A percentile compares a stretch with the other conserved stretches of the same genome.
phyloP scores from a whole-genome alignment of 2,329 filamentous ascomycete species.

The Chrysosporium keratinophilum region DNA sequence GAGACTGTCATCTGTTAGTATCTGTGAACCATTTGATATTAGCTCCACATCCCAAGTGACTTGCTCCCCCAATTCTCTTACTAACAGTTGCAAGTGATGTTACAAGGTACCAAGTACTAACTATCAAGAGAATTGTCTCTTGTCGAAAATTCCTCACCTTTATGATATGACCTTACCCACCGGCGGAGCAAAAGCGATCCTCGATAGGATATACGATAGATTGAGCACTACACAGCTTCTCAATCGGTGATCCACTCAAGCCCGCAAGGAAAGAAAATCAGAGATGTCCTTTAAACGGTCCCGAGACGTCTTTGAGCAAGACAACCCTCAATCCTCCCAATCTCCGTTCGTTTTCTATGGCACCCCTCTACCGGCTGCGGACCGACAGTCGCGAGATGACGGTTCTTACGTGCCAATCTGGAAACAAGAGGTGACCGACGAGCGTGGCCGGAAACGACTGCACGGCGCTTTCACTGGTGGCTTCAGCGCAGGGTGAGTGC shows the following conservation, averaged over 20 bases:
- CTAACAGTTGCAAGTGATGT: neutral
- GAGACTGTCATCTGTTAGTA: neutral
- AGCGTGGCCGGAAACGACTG: constrained; percentile 76
- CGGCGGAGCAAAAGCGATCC: neutral
- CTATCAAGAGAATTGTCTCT: neutral
- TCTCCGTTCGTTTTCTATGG: constrained; percentile 72
- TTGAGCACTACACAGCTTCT: neutral
- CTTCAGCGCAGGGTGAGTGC: constrained; percentile 80
- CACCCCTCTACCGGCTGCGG: constrained; percentile 68
- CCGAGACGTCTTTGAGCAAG: constrained; percentile 66
- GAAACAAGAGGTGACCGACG: constrained; percentile 96
- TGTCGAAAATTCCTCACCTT: neutral
- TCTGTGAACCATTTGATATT: neutral
- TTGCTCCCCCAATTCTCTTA: neutral
- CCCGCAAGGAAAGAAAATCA: neutral
- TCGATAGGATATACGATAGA: neutral
- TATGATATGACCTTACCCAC: neutral
- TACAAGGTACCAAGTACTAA: neutral
- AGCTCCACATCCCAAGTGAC: neutral
- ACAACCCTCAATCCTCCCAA: constrained; percentile 50
- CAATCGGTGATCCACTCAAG: too few species aligned
- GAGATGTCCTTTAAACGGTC: constrained; percentile 70
- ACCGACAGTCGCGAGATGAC: constrained; percentile 70
- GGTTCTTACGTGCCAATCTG: constrained; percentile 89
- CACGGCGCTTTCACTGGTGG: constrained; percentile 96